phyloP scores from a whole-genome alignment of 2,329 filamentous ascomycete genomes.

The Xylariales sp. region DNA sequence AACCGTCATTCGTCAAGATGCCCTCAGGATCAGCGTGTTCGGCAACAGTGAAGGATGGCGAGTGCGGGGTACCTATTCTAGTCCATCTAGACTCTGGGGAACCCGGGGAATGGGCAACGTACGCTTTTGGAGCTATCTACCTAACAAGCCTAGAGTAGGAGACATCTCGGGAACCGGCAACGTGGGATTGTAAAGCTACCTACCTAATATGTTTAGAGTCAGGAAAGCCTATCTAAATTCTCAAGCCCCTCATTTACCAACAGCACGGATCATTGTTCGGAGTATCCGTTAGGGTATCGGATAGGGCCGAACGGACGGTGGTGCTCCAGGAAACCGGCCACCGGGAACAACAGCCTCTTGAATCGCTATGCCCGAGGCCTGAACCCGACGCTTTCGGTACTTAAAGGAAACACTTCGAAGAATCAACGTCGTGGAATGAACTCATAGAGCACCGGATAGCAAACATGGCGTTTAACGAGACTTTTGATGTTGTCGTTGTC shows the following conservation, averaged over 20 bases:
- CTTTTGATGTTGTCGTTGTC: constrained; percentile 62
- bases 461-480: constrained; percentile 23
- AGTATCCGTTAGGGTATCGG: neutral
- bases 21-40: neutral
- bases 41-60: neutral
- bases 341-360: constrained; percentile 1
- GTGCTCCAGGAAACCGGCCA: neutral
- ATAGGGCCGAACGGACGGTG: neutral
- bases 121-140: neutral
- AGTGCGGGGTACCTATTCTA: constrained; percentile 7
- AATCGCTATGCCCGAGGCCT: constrained; percentile 7
- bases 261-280: neutral
- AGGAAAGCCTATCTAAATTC: neutral
- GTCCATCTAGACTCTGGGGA: neutral
- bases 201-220: constrained; percentile 1
- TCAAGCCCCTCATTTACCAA: neutral
- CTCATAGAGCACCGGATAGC: too few species aligned
- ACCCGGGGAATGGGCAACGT: neutral
- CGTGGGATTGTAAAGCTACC: neutral
- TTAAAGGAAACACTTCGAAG: neutral
- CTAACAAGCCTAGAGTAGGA: neutral
- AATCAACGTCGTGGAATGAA: neutral
- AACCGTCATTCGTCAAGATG: neutral
- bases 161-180: neutral
- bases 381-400: neutral